Percentiles rank a stretch among this genome's conserved stretches.
Evolutionary conservation across 805 yeast species (phyloP).

Genomic region (Ogataea degrootiae): DNA sequence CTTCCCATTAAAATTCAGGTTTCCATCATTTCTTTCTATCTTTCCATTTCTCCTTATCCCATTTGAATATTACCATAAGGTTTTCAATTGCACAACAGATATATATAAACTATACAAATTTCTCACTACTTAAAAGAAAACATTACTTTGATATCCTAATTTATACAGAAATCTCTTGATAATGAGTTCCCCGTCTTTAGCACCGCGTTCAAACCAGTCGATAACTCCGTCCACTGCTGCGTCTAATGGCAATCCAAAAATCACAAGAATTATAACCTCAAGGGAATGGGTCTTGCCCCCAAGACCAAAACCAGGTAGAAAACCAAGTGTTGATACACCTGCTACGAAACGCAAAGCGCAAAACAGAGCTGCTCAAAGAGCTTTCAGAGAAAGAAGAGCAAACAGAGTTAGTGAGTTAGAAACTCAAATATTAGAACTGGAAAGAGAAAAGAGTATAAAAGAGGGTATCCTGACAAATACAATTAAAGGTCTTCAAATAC

Average conservation of each 20-base stretch:
- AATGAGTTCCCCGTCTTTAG: constrained; percentile 22
- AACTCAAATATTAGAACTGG: constrained; percentile 59
- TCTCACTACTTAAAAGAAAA: no score
- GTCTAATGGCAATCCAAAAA: constrained; percentile 14
- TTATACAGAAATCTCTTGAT: neutral
- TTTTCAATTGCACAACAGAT: neutral
- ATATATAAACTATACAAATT: neutral
- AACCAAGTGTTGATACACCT: constrained; percentile 59
- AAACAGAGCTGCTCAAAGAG: constrained; percentile 90
- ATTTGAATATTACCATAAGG: neutral
- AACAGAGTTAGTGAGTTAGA: constrained; percentile 77
- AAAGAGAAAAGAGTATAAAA: constrained; percentile 56
- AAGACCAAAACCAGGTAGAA: constrained; percentile 54
- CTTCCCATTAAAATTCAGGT: no score
- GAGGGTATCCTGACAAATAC: constrained; percentile 52
- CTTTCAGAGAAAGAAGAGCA: constrained; percentile 84
- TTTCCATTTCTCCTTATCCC: no score
- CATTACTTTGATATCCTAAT: neutral
- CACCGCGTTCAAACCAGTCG: constrained; percentile 17
- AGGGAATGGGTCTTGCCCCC: constrained; percentile 60
- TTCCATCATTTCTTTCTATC: no score
- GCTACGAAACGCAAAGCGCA: constrained; percentile 85
- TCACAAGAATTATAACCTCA: constrained; percentile 52
- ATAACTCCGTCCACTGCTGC: constrained; percentile 11
- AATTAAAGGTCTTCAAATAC: constrained; percentile 43